Evolutionary conservation across 192 early-diverging fungal species (phyloP).

Genomic region (Entrophospora sp.): DNA sequence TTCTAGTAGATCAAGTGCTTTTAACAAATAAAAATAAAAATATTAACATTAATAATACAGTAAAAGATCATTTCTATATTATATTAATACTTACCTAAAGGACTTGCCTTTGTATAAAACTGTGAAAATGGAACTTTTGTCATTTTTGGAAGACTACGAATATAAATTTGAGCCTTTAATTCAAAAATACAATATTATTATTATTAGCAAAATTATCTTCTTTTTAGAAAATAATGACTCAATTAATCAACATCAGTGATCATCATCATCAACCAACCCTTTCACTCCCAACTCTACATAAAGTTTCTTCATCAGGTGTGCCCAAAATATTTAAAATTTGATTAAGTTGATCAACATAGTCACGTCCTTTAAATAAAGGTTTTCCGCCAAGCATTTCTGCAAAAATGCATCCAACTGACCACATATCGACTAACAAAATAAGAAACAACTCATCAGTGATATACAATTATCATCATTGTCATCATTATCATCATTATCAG

Average conservation of each 20-base stretch:
- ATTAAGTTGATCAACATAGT: conserved; percentile 98
- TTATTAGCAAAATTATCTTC: conserved; percentile 16
- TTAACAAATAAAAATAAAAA: conserved; percentile 19
- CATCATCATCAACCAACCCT: conserved; percentile 51
- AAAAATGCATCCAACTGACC: conserved; percentile 99
- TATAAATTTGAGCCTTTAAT: conserved; percentile 84
- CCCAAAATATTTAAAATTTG: conserved; percentile 93
- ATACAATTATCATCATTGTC: no score
- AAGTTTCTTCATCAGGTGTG: conserved; percentile 86
- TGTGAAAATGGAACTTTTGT: conserved; percentile 77
- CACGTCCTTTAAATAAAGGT: conserved; percentile 93
- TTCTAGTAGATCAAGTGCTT: conserved; percentile 82
- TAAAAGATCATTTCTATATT: background rate
- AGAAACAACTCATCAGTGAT: no score
- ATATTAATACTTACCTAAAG: conserved; percentile 29
- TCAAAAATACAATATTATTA: background rate
- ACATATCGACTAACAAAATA: conserved; percentile 81
- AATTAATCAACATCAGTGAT: no score
- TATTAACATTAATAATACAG: background rate
- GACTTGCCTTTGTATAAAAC: conserved; percentile 79
- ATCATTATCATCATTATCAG: no score
- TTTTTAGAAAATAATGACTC: background rate
- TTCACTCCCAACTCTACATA: conserved; percentile 83
- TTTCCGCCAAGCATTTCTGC: conserved; percentile 90
- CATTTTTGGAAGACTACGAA: conserved; percentile 82